phyloP scores from a whole-genome alignment of 192 early-diverging fungal genomes.

The Lobulomyces angularis region DNA sequence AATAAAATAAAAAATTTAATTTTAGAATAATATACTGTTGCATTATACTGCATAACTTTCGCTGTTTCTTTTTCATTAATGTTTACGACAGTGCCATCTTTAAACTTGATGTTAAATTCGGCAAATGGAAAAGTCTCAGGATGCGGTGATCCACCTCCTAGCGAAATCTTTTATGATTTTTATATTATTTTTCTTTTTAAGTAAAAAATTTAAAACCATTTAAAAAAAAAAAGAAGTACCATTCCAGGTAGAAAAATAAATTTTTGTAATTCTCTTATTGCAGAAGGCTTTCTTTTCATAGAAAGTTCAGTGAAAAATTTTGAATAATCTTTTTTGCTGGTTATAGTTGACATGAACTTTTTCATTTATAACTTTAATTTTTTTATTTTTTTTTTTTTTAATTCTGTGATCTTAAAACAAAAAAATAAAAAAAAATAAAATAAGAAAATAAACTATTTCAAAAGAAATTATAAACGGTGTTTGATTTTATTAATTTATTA shows the following conservation, averaged over 20 bases:
- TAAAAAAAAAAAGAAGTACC: slow-evolving; percentile 7
- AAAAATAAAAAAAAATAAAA: no score
- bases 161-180: slow-evolving; percentile 6
- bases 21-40: slow-evolving; percentile 13
- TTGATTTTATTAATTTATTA: no score
- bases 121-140: slow-evolving; percentile 36
- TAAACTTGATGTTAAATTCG: slow-evolving; percentile 23
- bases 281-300: slow-evolving; percentile 28
- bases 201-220: no score
- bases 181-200: not conserved
- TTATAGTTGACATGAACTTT: no score
- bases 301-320: slow-evolving; percentile 18
- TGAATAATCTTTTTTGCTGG: slow-evolving; percentile 17
- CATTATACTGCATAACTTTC: slow-evolving; percentile 33
- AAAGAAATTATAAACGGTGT: no score
- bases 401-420: no score
- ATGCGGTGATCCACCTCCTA: slow-evolving; percentile 37
- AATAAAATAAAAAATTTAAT: not conserved
- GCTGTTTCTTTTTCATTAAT: slow-evolving; percentile 17
- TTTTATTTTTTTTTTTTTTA: no score
- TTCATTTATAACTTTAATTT: no score
- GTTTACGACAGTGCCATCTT: slow-evolving; percentile 22
- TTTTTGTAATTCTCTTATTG: slow-evolving; percentile 30
- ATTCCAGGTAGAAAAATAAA: slow-evolving; percentile 23
- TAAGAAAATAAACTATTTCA: no score